These are phyloP conservation scores for Kuraishia capsulata DNA, from an alignment of 805 yeast genomes.

Conservation along the genomic window DNA sequence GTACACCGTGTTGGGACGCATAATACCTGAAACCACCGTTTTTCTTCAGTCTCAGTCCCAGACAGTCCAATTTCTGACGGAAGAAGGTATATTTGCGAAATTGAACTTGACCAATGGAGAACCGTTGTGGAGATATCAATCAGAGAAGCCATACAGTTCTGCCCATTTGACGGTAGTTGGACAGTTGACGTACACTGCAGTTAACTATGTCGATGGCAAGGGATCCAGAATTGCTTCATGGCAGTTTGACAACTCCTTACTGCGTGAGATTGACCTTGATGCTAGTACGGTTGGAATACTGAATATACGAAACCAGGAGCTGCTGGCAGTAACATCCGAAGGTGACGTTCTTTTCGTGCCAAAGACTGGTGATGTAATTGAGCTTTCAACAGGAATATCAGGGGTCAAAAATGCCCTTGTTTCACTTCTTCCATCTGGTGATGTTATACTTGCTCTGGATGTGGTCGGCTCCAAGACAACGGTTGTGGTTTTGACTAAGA, in stretches of 20 bases:
- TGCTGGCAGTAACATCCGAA: constrained; percentile 11
- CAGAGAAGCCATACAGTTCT: constrained; percentile 7
- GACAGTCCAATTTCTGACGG: constrained; percentile 15
- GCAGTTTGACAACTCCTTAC: background rate
- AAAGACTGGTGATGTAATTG: constrained; percentile 3
- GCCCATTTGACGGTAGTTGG: constrained; percentile 7
- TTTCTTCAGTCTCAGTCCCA: constrained; percentile 8
- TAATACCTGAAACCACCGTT: constrained; percentile 13
- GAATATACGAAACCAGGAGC: constrained; percentile 4
- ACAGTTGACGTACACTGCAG: constrained; percentile 8
- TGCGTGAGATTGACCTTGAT: background rate
- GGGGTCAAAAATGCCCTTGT: background rate
- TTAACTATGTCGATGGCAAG: constrained; percentile 9
- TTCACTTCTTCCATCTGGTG: background rate
- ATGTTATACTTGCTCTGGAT: background rate
- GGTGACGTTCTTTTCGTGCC: constrained; percentile 6
- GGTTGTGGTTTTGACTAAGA: background rate
- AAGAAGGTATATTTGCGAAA: constrained; percentile 15
- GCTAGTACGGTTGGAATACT: background rate
- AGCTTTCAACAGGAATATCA: background rate
- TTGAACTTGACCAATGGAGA: constrained; percentile 16
- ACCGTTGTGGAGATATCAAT: constrained; percentile 20
- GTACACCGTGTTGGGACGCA: background rate
- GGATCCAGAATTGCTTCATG: background rate
- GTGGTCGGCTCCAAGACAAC: background rate